Base-by-base conservation (phyloP, 2,329 filamentous ascomycete genomes). In the Fusarium illudens region DNA sequence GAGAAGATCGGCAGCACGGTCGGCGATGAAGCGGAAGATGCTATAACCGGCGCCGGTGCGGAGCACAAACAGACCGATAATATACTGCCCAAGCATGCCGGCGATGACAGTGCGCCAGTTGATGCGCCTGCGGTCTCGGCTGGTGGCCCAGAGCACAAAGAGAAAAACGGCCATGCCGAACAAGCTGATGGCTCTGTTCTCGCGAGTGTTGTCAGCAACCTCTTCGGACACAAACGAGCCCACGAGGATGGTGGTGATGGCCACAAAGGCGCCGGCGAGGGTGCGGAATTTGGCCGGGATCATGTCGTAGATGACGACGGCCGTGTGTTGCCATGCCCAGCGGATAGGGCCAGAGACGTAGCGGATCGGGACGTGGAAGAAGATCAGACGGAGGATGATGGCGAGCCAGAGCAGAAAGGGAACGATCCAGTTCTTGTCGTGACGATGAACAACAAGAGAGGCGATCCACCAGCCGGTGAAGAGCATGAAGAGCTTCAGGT, bases 1-100 rank as follows among this genome's bases (percentile, higher is more conserved):
- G 6, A 97, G 86, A 27, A 97, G 84, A 65, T 88, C 84, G 27
- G 88, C 87, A 2, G 93, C 93, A 10, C 95, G 86, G 55, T 83
- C 84, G 4, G 93, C 94, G 72, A 97, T 87, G 82, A 97, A 97
- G 78, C 88, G 89, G 87, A 97, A 97, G 76, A 97, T 97, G 79
- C 96, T 92, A 80, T 89, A 96, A 61, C 94, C 94, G 36, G 88
- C 92, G 36, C 85, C 80, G 4, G 93, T 96, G 49, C 93, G 88
- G 71, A 97, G 84, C 49, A 97, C 94, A 73, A 97, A 97, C 12
- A 97, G 84, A 4, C 93, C 94, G 67, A 97, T 86, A 75, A 97
- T 84, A 80, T 94, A 97, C 79, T 97, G 94, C 11, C 90, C 84
- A 39, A 97, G 83, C 90, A 97, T 96, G 63, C 94, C 94, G 34